Percentiles rank a stretch among this genome's conserved stretches.
These are phyloP conservation scores for Curvularia lunata DNA, from an alignment of 2,329 filamentous ascomycete species.

Conservation along the genomic window DNA sequence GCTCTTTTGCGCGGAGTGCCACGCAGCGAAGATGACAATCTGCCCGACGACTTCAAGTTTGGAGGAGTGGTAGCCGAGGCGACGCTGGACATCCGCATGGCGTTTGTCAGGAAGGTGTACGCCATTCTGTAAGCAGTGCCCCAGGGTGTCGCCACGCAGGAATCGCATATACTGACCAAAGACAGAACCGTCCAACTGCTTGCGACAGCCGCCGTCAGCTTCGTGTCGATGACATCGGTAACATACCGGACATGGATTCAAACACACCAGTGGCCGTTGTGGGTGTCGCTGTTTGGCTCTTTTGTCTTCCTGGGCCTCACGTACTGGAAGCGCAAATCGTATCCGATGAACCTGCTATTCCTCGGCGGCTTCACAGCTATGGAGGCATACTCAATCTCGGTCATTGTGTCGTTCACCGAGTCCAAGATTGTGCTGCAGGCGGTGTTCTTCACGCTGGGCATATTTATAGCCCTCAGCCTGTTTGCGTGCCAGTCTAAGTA, in stretches of 20 bases:
- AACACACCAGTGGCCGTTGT: slow-evolving; percentile 80
- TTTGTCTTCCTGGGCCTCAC: slow-evolving; percentile 48
- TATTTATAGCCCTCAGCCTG: slow-evolving; percentile 69
- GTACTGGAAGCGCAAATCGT: slow-evolving; percentile 63
- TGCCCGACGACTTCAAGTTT: slow-evolving; percentile 99
- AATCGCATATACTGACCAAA: slow-evolving; percentile 20
- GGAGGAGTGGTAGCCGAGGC: slow-evolving; percentile 92
- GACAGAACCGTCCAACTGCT: slow-evolving; percentile 83
- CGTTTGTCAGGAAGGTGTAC: slow-evolving; percentile 97
- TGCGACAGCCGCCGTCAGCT: slow-evolving; percentile 79
- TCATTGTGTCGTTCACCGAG: slow-evolving; percentile 91
- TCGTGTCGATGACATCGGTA: slow-evolving; percentile 82
- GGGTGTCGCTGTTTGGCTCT: slow-evolving; percentile 69
- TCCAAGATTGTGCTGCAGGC: slow-evolving; percentile 86
- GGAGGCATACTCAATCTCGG: slow-evolving; percentile 91
- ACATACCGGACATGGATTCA: slow-evolving; percentile 89
- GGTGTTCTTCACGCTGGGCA: slow-evolving; percentile 77
- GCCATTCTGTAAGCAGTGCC: slow-evolving; percentile 73
- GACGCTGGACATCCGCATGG: slow-evolving; percentile 93
- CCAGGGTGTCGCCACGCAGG: not conserved
- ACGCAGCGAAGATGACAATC: slow-evolving; percentile 83
- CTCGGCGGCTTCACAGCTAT: slow-evolving; percentile 86
- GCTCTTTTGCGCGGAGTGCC: slow-evolving; percentile 69
- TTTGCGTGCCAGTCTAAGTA: slow-evolving; percentile 99
- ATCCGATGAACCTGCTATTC: slow-evolving; percentile 94